These are phyloP conservation scores for Patellifolia procumbens DNA, from an alignment of 179 eudicot genomes.

Conservation along the genomic window DNA sequence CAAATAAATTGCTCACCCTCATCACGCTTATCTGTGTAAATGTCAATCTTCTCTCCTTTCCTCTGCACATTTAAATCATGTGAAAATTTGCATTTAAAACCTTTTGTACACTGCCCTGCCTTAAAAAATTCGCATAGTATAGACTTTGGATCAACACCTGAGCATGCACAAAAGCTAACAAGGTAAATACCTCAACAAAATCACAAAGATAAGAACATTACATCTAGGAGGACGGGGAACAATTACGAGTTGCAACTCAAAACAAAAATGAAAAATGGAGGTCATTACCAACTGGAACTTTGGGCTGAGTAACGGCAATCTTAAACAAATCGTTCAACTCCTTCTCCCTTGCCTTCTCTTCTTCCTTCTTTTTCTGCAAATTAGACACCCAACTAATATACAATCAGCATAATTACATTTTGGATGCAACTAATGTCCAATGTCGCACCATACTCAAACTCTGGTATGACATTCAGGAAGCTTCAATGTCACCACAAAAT, in stretches of 20 bases:
- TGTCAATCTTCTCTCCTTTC: constrained; percentile 98
- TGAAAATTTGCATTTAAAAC: constrained; percentile 96
- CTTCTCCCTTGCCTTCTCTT: constrained; percentile 82
- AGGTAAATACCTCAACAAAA: constrained; percentile 19
- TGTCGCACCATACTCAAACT: neutral
- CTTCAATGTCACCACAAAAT: neutral
- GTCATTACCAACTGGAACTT: constrained; percentile 82
- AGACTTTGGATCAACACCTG: constrained; percentile 99
- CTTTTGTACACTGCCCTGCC: constrained; percentile 95
- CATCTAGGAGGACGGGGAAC: neutral
- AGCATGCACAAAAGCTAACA: constrained; percentile 31
- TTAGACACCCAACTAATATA: constrained; percentile 18
- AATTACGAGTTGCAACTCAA: neutral
- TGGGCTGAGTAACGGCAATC: constrained; percentile 91
- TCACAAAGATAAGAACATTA: neutral
- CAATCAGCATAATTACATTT: neutral
- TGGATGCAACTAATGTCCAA: neutral
- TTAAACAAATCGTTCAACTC: constrained; percentile 91
- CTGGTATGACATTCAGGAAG: neutral
- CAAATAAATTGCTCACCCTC: constrained; percentile 43
- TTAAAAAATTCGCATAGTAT: constrained; percentile 88
- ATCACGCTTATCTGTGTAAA: constrained; percentile 87
- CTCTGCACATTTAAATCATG: constrained; percentile 94
- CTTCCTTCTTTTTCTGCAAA: constrained; percentile 94
- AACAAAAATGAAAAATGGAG: neutral